Conservation (phyloP, 495 filamentous ascomycete genomes). For the Podospora bellae-mahoneyi region DNA sequence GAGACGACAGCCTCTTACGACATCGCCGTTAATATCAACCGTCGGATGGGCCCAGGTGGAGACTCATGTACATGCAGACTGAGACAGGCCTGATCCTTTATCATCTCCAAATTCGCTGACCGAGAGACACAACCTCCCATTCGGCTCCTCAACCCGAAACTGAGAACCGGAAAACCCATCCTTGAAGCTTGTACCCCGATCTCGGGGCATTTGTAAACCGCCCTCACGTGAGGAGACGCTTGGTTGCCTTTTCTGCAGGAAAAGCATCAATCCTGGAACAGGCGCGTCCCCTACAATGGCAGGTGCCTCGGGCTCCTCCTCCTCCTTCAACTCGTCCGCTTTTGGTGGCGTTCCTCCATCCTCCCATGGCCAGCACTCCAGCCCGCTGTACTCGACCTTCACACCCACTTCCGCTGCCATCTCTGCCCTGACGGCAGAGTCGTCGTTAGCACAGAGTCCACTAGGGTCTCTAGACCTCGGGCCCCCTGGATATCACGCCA, state of each 20-base stretch:
- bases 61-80: conserved; percentile 2
- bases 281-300: conserved; percentile 25
- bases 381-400: conserved; percentile 32
- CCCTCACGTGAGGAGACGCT: background rate
- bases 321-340: conserved; percentile 37
- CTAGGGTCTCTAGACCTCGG: conserved; percentile 38
- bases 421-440: conserved; percentile 32
- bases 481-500: conserved; percentile 38
- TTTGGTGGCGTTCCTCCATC: conserved; percentile 27
- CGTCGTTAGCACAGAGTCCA: conserved; percentile 31
- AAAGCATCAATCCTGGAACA: background rate
- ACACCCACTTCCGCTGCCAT: conserved; percentile 34
- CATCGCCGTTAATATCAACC: conserved; percentile 7
- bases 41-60: background rate
- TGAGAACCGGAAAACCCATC: background rate
- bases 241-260: background rate
- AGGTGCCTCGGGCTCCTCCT: conserved; percentile 34
- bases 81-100: background rate
- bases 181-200: background rate
- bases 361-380: conserved; percentile 28
- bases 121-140: background rate
- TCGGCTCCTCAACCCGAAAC: conserved; percentile 5
- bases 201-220: background rate
- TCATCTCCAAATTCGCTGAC: conserved; percentile 7
- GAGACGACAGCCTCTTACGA: conserved; percentile 18